These are phyloP conservation scores for Lichtheimia ornata DNA, from an alignment of 371 early-diverging fungal species.

Conservation along the genomic window DNA sequence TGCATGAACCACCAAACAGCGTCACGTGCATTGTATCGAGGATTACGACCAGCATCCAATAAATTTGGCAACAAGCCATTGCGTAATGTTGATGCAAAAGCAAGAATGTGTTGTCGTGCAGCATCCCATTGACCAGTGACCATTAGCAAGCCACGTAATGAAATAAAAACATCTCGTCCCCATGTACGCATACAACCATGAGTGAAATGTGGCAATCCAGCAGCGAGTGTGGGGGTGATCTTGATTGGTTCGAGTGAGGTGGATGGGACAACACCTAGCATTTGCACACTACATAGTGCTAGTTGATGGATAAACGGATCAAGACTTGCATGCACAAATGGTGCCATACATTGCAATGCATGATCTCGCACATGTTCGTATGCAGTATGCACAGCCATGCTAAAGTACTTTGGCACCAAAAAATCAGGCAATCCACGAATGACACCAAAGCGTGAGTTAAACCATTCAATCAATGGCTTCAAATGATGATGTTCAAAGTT, in stretches of 20 bases:
- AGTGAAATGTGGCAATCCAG: conserved; percentile 96
- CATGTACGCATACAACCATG: conserved; percentile 93
- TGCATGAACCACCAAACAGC: conserved; percentile 96
- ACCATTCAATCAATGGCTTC: conserved; percentile 67
- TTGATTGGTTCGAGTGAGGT: conserved; percentile 78
- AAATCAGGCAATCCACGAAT: conserved; percentile 78
- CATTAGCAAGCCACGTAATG: conserved; percentile 84
- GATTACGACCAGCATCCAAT: conserved; percentile 81
- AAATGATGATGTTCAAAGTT: conserved; percentile 21
- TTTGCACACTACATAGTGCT: conserved; percentile 81
- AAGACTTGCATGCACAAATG: conserved; percentile 52
- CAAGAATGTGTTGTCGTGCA: conserved; percentile 83
- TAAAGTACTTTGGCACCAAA: conserved; percentile 92
- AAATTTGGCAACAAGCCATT: conserved; percentile 97
- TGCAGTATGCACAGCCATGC: conserved; percentile 74
- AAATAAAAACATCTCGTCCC: conserved; percentile 97
- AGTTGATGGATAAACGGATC: conserved; percentile 73
- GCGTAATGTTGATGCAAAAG: conserved; percentile 86
- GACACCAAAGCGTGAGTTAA: conserved; percentile 64
- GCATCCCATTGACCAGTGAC: conserved; percentile 81
- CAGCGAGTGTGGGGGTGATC: conserved; percentile 74
- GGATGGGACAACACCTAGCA: conserved; percentile 75
- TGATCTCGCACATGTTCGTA: conserved; percentile 70
- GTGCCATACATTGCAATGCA: conserved; percentile 63
- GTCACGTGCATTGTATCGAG: conserved; percentile 96